Evolutionary conservation across 371 early-diverging fungal genomes (phyloP), one percentile per base, ranked within the genome.

Genomic region (Blakeslea trispora): DNA sequence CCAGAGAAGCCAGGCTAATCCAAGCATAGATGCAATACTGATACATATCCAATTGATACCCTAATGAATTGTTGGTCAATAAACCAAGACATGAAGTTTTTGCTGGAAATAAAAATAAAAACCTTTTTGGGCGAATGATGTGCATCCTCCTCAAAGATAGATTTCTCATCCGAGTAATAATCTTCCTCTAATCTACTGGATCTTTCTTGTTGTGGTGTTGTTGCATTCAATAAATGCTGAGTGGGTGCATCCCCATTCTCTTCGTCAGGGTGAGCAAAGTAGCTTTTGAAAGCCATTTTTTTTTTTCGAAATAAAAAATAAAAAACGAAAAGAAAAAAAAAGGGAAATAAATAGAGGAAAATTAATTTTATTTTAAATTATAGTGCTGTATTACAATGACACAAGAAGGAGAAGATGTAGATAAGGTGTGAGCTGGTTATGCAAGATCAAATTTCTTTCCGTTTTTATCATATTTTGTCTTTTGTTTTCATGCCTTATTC

Each of bases 1-100:
- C 77, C 55, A 81, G 41, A 63, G 17, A 17, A 63, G 22, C 57
- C 57, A 49, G 2, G 63, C 71, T 13, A 63, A 42, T 9, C 45
- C 50, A 5, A 70, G 43, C 13, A 67, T 46, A 22, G 59, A 51
- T 17, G 67, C 37, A 17, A 70, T 50, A 5, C 64, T 67, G 14
- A 57, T 35, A 24, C 67, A 63, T 9, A 59, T 45, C 57, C 60
- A 70, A 46, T 61, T 70, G 21, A 66, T 31, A 1, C 54, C 52
- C 59, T 61, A 41, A 5, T n/a, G n/a, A n/a, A n/a, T n/a, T n/a
- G n/a, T n/a, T n/a, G n/a, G n/a, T n/a, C n/a, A n/a, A n/a, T n/a
- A n/a, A n/a, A n/a, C n/a, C n/a, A n/a, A n/a, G n/a, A n/a, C n/a
- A n/a, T n/a, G n/a, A n/a, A n/a, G n/a, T n/a, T n/a, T n/a, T n/a